Conservation (phyloP, 768 basidiomycete genomes). For the Amanita pseudoporphyria region DNA sequence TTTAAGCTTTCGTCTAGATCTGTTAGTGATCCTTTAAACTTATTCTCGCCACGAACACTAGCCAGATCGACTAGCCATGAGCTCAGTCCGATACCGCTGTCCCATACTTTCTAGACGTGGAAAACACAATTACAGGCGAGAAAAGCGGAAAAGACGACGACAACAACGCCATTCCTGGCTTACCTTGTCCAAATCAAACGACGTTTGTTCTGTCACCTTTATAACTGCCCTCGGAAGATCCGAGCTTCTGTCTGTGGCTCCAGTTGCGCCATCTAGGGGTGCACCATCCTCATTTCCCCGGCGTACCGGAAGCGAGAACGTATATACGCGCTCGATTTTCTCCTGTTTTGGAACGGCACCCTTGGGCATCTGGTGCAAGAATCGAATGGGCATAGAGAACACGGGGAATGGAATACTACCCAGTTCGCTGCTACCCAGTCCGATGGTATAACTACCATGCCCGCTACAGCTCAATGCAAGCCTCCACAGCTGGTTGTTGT, state of each 20-base stretch:
- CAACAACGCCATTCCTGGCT: constrained; percentile 11
- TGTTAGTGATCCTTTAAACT: background rate
- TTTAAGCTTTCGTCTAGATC: background rate
- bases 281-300: too few species aligned
- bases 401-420: constrained; percentile 50
- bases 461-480: constrained; percentile 43
- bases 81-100: constrained; percentile 81
- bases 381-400: constrained; percentile 57
- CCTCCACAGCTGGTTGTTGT: constrained; percentile 51
- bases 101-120: constrained; percentile 84
- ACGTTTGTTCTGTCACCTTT: constrained; percentile 67
- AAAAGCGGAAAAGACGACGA: too few species aligned
- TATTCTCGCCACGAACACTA: background rate
- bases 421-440: constrained; percentile 31
- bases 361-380: constrained; percentile 21
- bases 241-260: too few species aligned
- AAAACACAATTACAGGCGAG: constrained; percentile 8
- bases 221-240: constrained; percentile 18
- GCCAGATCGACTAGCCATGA: constrained; percentile 53
- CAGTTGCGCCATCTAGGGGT: background rate
- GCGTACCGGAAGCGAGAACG: constrained; percentile 3
- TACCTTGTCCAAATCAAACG: constrained; percentile 89
- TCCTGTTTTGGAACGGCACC: constrained; percentile 48
- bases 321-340: constrained; percentile 50
- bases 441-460: constrained; percentile 20